Evolutionary conservation across 2,329 filamentous ascomycete species (phyloP), one percentile per base, ranked within the genome.

Genomic region (Dactylellina haptotyla): DNA sequence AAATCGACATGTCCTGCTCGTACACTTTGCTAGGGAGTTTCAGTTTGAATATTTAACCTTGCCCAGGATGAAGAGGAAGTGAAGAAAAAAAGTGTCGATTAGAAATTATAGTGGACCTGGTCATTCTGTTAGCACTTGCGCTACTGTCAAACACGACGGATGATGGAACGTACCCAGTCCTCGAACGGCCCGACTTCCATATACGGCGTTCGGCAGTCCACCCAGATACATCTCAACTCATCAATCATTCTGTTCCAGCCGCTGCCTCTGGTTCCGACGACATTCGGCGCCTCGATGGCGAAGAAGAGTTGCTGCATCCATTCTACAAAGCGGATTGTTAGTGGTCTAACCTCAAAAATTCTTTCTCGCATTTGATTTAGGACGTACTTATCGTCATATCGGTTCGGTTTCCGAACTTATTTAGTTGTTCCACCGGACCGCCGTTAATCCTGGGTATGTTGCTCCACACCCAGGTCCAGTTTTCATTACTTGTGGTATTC

Each of bases 211-310:
- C 71, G 75, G 34, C 75, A 77, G 57, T 72, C 76, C 45, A 75
- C 56, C 76, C 75, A 78, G 18, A 76, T 65, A 39, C 77, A 77
- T 23, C 77, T 66, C 53, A 78, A 64, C 37, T 76, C 63, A 37
- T 78, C 77, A 20, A 77, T 77, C 37, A 78, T 73, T 5, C 75
- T 50, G 46, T 78, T 78, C 76, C 76, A 78, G 10, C 77, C 75
- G 66, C 76, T 76, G 14, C 77, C 76, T 46, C 75, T 61, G 6
- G 76, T 77, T 10, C 76, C 76, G 10, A 77, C 23, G 14, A 76
- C 75, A 9, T 62, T 58, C 32, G 75, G 66, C 30, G 74, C 74
- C 56, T 77, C 75, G 18, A 77, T 61, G 2, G 76, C 76, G 54
- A 77, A 77, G 34, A 76, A 75, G 14, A 78, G 51, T 45, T 78